These are phyloP conservation scores for Penicillium paneum DNA, from an alignment of 2,329 filamentous ascomycete species.

Conservation along the genomic window DNA sequence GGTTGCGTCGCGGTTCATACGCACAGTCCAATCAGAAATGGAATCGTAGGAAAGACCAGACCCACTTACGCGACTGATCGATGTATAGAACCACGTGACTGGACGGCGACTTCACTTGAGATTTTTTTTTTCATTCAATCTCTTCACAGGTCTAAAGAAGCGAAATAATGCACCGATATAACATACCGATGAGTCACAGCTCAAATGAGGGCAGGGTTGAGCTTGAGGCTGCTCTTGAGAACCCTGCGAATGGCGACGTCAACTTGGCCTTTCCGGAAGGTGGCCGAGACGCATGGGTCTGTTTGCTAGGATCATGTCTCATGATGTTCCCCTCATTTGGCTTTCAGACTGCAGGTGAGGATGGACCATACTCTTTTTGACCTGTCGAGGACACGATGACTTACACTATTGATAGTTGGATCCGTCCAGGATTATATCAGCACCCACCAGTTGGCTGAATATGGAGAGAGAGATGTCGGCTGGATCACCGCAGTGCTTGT, in stretches of 20 bases:
- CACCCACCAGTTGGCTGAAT: slow-evolving; percentile 44
- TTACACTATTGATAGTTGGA: slow-evolving; percentile 35
- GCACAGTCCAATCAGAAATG: neutral
- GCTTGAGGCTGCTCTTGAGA: slow-evolving; percentile 3
- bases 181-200: neutral
- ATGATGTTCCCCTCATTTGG: slow-evolving; percentile 44
- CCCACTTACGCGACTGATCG: neutral
- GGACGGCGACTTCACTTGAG: neutral
- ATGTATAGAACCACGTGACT: neutral
- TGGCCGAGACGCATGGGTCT: slow-evolving; percentile 34
- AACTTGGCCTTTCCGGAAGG: slow-evolving; percentile 30
- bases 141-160: neutral
- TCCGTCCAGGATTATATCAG: slow-evolving; percentile 49
- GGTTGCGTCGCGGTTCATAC: neutral
- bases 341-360: slow-evolving; percentile 42
- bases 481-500: slow-evolving; percentile 51
- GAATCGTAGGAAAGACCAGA: neutral
- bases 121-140: neutral
- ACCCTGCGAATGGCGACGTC: slow-evolving; percentile 8
- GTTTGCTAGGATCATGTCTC: slow-evolving; percentile 34
- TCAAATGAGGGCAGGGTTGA: neutral
- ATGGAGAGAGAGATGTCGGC: slow-evolving; percentile 46
- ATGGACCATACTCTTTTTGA: neutral
- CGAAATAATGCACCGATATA: neutral
- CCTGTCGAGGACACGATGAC: neutral